Evolutionary conservation across 176 grass and related monocot genomes (phyloP).

Genomic region (Oryza meridionalis): DNA sequence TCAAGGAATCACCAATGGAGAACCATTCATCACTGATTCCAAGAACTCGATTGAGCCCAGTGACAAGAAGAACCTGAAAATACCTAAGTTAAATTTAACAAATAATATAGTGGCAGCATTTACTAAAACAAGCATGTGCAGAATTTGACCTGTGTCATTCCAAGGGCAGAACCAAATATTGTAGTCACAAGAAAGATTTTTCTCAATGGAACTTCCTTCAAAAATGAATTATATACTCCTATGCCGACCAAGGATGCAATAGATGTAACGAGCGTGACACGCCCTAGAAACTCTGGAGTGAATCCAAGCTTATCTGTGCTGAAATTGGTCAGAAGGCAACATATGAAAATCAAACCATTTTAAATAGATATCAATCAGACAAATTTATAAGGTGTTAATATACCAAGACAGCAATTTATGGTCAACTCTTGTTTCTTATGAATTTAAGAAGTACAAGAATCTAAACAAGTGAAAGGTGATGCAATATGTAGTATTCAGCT

Average conservation of each 20-base stretch:
- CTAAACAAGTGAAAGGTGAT: not conserved
- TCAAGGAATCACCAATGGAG: slow-evolving; percentile 91
- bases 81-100: slow-evolving; percentile 24
- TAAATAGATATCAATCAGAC: slow-evolving; percentile 28
- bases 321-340: slow-evolving; percentile 50
- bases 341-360: slow-evolving; percentile 31
- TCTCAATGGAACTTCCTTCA: slow-evolving; percentile 85
- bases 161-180: slow-evolving; percentile 73
- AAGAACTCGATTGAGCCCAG: slow-evolving; percentile 69
- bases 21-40: slow-evolving; percentile 97
- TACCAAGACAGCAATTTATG: slow-evolving; percentile 1
- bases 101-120: slow-evolving; percentile 19
- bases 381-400: not conserved
- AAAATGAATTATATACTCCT: slow-evolving; percentile 78
- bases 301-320: slow-evolving; percentile 96
- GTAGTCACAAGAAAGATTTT: slow-evolving; percentile 87
- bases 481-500: not conserved
- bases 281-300: slow-evolving; percentile 94
- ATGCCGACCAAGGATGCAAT: slow-evolving; percentile 92
- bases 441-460: not conserved
- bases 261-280: slow-evolving; percentile 86
- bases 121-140: slow-evolving; percentile 24
- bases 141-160: slow-evolving; percentile 88
- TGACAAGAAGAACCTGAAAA: slow-evolving; percentile 85
- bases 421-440: not conserved